Base-by-base conservation (phyloP, 2,329 filamentous ascomycete species). In the Diaporthe ilicicola region DNA sequence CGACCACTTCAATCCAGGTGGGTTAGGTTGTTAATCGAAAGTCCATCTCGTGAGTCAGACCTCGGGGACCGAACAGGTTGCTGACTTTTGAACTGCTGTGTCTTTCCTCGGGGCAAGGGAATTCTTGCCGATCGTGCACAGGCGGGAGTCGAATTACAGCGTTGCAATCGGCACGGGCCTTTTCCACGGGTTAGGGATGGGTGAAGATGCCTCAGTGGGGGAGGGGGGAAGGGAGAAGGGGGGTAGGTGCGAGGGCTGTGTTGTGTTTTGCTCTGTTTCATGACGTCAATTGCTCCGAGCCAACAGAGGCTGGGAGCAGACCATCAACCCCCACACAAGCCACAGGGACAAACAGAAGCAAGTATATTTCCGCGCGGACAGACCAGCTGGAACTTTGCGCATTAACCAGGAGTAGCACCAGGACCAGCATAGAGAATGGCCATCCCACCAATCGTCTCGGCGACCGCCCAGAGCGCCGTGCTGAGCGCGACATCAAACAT, bases 401-500 rank as follows among this genome's bases (percentile, higher is more conserved):
- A 24, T n/a, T 29, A 37, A 37, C 42, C 44, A 19, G 44, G 32
- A 29, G 48, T 34, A 67, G n/a, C 29, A 24, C 6, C 32, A 59
- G 53, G 29, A 68, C 42, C 54, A 59, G 39, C n/a, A 17, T 48
- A 61, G 59, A 53, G 22, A 83, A 83, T 83, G 81, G 77, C 79
- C 73, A 73, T 81, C 7, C 82, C 88, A 2, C 86, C 89, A 5
- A 86, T 93, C 54, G 78, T 90, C 32, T 84, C 81, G 65, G 88
- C 89, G 39, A 92, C 90, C 6, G 75, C 92, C 62, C 92, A 95
- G 82, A 88, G 91, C 24, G 88, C 89, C 27, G 78, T 89, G 39
- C 85, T 95, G 44, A 89, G 87, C 73, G 88, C 88, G 62, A 83
- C 91, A 19, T 93, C 93, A 72, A 94, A 94, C 77, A 78, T 94